Evolutionary conservation across 345 rosid genomes (phyloP).

Genomic region (Excoecaria agallocha): DNA sequence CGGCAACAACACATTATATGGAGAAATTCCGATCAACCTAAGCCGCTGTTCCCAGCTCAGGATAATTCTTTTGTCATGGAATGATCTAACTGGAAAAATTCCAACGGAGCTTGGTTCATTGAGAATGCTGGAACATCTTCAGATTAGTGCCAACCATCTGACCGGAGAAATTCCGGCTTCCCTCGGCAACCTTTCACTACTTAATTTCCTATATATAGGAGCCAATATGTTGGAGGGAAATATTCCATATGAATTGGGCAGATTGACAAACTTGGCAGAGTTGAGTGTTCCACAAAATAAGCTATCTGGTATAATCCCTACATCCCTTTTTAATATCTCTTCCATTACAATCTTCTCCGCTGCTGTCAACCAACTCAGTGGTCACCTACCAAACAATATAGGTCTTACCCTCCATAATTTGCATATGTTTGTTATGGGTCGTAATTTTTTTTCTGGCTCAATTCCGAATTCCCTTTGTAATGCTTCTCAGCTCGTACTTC

Average conservation of each 20-base stretch:
- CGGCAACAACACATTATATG: slow-evolving; percentile 4
- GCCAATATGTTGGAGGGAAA: not conserved
- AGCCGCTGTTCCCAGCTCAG: slow-evolving; percentile 4
- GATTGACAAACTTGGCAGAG: not conserved
- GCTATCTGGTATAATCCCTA: no score
- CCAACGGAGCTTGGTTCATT: slow-evolving; percentile 18
- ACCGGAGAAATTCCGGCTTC: slow-evolving; percentile 20
- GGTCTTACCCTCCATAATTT: no score
- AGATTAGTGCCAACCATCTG: slow-evolving; percentile 10
- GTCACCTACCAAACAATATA: no score
- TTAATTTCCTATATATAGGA: not conserved
- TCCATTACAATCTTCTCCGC: no score
- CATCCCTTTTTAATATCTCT: no score
- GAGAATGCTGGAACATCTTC: slow-evolving; percentile 11
- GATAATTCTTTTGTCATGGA: not conserved
- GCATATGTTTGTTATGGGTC: no score
- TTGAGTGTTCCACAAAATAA: no score
- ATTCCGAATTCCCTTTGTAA: no score
- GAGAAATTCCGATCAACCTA: slow-evolving; percentile 9
- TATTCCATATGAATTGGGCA: slow-evolving; percentile 15
- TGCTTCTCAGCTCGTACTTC: no score
- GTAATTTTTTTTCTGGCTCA: no score
- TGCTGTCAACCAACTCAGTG: no score
- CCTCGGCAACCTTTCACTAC: slow-evolving; percentile 15
- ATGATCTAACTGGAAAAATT: slow-evolving; percentile 11